Evolutionary conservation across 2,329 filamentous ascomycete genomes (phyloP).

Genomic region (Fusarium veterinarium): DNA sequence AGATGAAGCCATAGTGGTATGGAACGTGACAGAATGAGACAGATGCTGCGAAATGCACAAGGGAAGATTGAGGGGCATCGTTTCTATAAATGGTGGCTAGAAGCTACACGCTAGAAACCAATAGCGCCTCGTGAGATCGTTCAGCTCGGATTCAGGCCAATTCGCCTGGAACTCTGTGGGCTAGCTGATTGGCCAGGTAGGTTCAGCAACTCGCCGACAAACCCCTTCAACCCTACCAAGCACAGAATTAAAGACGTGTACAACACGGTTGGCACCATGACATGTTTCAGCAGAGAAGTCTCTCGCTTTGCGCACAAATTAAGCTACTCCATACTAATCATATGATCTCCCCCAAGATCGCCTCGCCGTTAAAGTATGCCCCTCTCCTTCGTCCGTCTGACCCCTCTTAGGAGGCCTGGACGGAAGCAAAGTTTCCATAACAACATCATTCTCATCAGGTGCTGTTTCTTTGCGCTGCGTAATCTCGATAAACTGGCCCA

Average conservation of each 20-base stretch:
- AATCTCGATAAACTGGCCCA: neutral
- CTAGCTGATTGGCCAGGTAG: neutral
- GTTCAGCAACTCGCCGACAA: neutral
- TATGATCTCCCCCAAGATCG: neutral
- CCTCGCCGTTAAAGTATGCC: fast-evolving
- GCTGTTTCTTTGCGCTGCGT: neutral
- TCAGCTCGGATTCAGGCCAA: too few relatives aligned
- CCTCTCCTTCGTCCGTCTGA: neutral
- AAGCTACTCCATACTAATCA: neutral
- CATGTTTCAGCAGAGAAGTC: fast-evolving
- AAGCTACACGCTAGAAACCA: neutral
- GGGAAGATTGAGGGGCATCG: neutral
- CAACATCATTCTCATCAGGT: neutral
- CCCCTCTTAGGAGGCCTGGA: fast-evolving
- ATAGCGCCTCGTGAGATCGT: neutral
- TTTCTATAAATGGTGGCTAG: too few relatives aligned
- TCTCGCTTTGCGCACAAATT: fast-evolving
- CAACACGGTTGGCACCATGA: too few relatives aligned
- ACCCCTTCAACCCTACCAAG: neutral
- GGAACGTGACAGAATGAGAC: fast-evolving
- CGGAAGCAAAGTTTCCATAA: neutral
- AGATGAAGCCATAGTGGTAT: neutral
- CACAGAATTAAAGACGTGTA: fast-evolving
- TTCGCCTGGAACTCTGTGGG: too few relatives aligned
- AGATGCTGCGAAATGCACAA: fast-evolving